Conservation (phyloP, 192 early-diverging fungal species). For the Gonapodya sp. region DNA sequence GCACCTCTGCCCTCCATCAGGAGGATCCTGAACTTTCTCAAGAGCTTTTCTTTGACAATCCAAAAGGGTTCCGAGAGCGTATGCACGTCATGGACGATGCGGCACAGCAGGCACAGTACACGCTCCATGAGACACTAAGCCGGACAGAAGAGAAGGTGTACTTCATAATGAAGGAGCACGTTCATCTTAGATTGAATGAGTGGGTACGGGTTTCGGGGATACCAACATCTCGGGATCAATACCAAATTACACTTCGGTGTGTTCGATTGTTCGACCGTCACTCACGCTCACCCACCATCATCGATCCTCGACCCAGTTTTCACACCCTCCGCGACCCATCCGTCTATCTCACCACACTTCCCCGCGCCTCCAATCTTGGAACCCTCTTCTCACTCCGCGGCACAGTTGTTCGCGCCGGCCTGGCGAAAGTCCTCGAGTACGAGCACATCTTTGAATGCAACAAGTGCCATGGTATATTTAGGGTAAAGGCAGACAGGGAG, state of each 20-base stretch:
- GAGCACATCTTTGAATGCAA: constrained; percentile 37
- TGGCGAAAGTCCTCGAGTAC: constrained; percentile 60
- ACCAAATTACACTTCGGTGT: no score
- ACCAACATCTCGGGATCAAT: no score
- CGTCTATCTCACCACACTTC: neutral
- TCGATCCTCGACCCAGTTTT: neutral
- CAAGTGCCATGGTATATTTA: constrained; percentile 47
- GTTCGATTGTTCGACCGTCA: no score
- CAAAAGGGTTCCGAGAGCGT: neutral
- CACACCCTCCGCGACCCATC: neutral
- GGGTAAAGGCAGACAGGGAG: constrained; percentile 48
- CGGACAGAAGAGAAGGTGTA: neutral
- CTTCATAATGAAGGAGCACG: neutral
- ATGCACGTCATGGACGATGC: neutral
- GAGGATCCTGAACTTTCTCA: neutral
- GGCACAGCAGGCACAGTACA: neutral
- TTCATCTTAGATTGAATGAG: neutral
- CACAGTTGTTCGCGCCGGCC: constrained; percentile 24
- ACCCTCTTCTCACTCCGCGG: neutral
- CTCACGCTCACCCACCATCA: neutral
- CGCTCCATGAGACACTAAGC: neutral
- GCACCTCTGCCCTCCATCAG: neutral
- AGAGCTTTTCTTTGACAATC: neutral
- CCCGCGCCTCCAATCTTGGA: neutral
- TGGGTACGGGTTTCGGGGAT: no score